Base-by-base conservation (phyloP, 208 protist genomes). In the Leishmania aethiopica region DNA sequence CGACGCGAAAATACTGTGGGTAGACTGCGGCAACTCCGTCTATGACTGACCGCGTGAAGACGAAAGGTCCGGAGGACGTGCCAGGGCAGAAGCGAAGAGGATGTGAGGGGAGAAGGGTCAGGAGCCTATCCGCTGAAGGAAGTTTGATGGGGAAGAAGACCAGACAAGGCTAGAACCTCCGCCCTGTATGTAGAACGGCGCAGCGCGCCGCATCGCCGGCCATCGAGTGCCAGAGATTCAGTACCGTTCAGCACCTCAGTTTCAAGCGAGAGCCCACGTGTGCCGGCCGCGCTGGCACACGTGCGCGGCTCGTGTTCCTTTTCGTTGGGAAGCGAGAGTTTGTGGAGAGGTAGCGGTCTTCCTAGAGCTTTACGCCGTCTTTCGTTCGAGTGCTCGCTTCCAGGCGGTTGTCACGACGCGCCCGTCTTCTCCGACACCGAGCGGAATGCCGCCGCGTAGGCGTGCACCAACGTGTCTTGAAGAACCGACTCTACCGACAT, bases 401-500 rank as follows among this genome's bases (percentile, higher is more conserved):
- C 28, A 53, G 2, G 22, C 6, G 22, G 70, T 37, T 32, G 13
- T 74, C 70, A 74, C 7, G 19, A 32, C 11, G 28, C 37, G 28
- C 6, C 45, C 70, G 40, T 17, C 45, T 53, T 35, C 70, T 22
- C 45, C 19, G 57, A 37, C 1, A 86, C 77, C 25, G 64, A 53
- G 17, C 49, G 13, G 42, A 88, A 86, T 5, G 82, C 82, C 15
- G 40, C n/a, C 15, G 71, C 28, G 40, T 79, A 86, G 17, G 82
- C 70, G 6, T 77, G 67, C 37, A 35, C 5, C 42, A 85, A 40
- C 13, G 71, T n/a, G 3, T 81, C 37, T 1, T 64, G 72, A 7
- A 72, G 49, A 53, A 77, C 15, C 62, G 4, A 78, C 42, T 82
- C 82, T 2, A 70, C 49, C 1, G 78, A 35, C 13, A 64, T 3